Conservation (phyloP, 768 basidiomycete genomes). For the Suillus plorans region DNA sequence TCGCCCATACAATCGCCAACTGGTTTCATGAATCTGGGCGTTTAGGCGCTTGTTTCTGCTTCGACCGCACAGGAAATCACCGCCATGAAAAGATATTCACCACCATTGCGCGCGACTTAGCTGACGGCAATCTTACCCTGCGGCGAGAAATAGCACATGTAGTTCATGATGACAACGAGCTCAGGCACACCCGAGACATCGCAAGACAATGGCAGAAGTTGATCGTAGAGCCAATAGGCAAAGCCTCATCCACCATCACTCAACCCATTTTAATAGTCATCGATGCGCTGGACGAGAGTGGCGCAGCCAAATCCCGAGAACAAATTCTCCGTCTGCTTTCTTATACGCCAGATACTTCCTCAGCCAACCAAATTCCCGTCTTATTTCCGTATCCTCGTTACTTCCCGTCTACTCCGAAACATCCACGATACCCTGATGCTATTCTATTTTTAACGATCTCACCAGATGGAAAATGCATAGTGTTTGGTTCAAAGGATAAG, state of each 20-base stretch:
- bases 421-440: conserved; percentile 14
- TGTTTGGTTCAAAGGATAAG: conserved; percentile 2
- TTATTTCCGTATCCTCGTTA: conserved; percentile 17
- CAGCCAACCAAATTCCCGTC: neutral
- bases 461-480: neutral
- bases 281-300: conserved; percentile 39
- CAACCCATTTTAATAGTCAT: conserved; percentile 29
- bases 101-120: conserved; percentile 33
- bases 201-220: conserved; percentile 17
- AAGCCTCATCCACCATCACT: conserved; percentile 6
- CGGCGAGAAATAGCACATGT: neutral
- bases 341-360: neutral
- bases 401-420: conserved; percentile 30
- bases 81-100: conserved; percentile 26
- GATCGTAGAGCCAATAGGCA: conserved; percentile 17
- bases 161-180: conserved; percentile 9
- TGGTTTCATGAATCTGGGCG: conserved; percentile 14
- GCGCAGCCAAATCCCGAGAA: conserved; percentile 16
- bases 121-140: conserved; percentile 13
- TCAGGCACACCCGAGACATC: neutral
- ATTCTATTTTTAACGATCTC: neutral
- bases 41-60: conserved; percentile 37
- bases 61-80: conserved; percentile 21
- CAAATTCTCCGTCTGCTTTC: conserved; percentile 23
- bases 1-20: conserved; percentile 34